These are phyloP conservation scores for Balansia obtecta DNA, from an alignment of 2,329 filamentous ascomycete genomes.

Conservation along the genomic window DNA sequence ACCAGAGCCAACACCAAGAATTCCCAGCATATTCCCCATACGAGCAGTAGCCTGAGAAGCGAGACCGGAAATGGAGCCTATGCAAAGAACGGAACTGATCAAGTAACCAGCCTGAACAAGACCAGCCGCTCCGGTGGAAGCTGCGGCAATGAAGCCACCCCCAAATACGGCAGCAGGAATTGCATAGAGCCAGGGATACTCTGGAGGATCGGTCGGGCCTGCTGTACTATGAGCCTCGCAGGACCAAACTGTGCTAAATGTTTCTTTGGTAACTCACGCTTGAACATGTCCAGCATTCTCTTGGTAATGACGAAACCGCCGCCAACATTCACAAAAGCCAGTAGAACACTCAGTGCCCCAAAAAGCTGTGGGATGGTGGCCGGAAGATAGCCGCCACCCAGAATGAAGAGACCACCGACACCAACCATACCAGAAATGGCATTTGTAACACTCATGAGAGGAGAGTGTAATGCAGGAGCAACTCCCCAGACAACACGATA, in stretches of 20 bases:
- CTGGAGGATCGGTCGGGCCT: constrained; percentile 71
- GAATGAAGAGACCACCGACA: constrained; percentile 76
- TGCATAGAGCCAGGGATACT: constrained; percentile 80
- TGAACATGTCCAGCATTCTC: constrained; percentile 88
- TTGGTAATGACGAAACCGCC: constrained; percentile 89
- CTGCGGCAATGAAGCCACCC: constrained; percentile 69
- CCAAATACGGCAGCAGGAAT: constrained; percentile 67
- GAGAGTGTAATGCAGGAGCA: constrained; percentile 69
- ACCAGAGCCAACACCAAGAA: constrained; percentile 72
- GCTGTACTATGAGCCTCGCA: neutral
- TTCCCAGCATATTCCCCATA: constrained; percentile 75
- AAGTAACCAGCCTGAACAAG: constrained; percentile 82
- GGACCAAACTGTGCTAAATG: too few species aligned
- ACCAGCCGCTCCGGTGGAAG: constrained; percentile 69
- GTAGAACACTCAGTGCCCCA: constrained; percentile 65
- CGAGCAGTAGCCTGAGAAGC: constrained; percentile 74
- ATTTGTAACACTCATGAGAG: constrained; percentile 87
- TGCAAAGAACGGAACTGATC: constrained; percentile 73
- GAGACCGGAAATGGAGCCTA: constrained; percentile 69
- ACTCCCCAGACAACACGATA: constrained; percentile 88
- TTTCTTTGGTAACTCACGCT: constrained; percentile 33
- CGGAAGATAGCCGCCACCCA: constrained; percentile 69
- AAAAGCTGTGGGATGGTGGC: constrained; percentile 68
- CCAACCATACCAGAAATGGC: constrained; percentile 89
- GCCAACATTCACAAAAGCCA: constrained; percentile 80